Conservation (phyloP, 2,329 filamentous ascomycete species). For the Scleromitrula shiraiana region DNA sequence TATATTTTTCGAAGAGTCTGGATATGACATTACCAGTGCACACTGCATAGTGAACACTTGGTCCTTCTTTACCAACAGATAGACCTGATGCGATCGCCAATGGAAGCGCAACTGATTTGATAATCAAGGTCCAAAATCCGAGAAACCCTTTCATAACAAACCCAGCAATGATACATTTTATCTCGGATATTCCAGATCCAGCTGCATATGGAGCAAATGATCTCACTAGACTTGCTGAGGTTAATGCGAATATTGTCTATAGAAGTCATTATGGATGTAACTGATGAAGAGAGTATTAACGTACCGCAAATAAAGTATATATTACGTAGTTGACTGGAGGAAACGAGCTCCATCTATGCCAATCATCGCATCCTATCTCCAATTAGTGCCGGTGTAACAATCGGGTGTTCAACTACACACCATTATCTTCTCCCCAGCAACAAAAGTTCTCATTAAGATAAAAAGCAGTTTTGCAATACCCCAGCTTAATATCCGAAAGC, state of each 20-base stretch:
- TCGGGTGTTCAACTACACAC: conserved; percentile 33
- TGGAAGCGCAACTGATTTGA: conserved; percentile 88
- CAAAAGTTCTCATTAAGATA: conserved; percentile 97
- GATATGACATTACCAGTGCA: conserved; percentile 97
- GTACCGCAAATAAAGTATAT: conserved; percentile 78
- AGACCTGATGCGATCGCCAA: conserved; percentile 89
- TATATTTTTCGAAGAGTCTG: conserved; percentile 85
- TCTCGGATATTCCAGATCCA: conserved; percentile 94
- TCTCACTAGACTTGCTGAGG: conserved; percentile 77
- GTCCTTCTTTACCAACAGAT: conserved; percentile 93
- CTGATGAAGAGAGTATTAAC: conserved; percentile 20
- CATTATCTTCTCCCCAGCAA: conserved; percentile 91
- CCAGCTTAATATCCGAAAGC: conserved; percentile 90
- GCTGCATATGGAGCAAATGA: conserved; percentile 92
- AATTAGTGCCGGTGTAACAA: conserved; percentile 15
- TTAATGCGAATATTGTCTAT: conserved; percentile 70
- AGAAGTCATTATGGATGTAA: conserved; percentile 12
- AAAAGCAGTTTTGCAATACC: conserved; percentile 92
- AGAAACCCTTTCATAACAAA: conserved; percentile 99
- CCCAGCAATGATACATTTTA: conserved; percentile 97
- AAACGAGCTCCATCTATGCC: conserved; percentile 81
- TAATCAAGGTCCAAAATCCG: conserved; percentile 80
- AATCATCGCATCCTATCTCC: conserved; percentile 67
- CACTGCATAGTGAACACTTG: conserved; percentile 97
- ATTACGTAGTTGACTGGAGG: conserved; percentile 74